Evolutionary conservation across 164 flowering plant species (phyloP), one percentile per base, ranked within the genome.

Genomic region (Berberis thunbergii): DNA sequence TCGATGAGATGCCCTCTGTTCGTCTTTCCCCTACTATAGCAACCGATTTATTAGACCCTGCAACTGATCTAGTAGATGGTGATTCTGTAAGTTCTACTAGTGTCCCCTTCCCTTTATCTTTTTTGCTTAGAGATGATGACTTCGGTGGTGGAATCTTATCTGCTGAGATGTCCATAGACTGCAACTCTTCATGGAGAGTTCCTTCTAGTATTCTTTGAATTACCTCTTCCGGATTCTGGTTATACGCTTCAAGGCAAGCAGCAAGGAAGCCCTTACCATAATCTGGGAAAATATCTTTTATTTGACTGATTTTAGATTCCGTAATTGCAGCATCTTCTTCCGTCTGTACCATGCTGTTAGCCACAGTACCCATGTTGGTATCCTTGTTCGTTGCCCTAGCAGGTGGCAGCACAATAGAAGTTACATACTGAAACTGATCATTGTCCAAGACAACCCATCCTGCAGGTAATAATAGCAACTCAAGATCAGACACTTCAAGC

Each of bases 151-250:
- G 86, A 56, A 75, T 68, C 56, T 72, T 70, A 54, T 88, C 91
- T 52, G 84, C 57, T 1, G 91, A 79, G 61, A 81, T 78, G 70
- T 87, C 96, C 62, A 89, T 74, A 50, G 74, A 72, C 69, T 73
- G 80, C 61, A 95, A 78, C 75, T 95, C 97, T 74, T 80, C 78
- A 67, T 91, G 97, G 39, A 95, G 86, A 45, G 89, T 85, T 64
- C 90, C 92, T 60, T 91, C 99, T 6, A 95, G 78, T 67, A 91
- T 91, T 68, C 97, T 84, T 75, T 91, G 97, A 72, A 95, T 91
- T 54, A 95, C 99, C 69, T 89, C 96, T 73, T 95, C 99, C 12
- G 86, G 83, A 62, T 85, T 79, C 45, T 89, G 90, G 76, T 95
- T 84, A 73, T 89, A 95, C 41, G 76, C 96, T 79, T 87, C 92